A percentile compares a stretch with the other conserved stretches of the same genome.
Evolutionary conservation across 2,329 filamentous ascomycete genomes (phyloP).

Genomic region (Cordyceps cateniannulata): DNA sequence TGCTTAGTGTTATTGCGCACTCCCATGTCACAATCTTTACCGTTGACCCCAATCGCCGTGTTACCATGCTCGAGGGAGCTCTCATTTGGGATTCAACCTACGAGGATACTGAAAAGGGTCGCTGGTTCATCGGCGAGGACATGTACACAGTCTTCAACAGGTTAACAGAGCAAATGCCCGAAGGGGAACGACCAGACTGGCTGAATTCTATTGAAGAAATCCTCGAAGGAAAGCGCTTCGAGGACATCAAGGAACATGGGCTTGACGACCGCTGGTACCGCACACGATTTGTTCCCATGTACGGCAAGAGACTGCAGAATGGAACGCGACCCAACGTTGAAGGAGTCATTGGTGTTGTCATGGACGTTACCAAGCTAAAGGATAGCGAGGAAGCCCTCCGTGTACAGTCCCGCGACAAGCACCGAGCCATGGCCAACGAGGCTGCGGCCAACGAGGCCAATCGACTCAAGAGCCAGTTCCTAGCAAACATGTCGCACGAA

Average conservation of each 20-base stretch:
- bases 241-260: slow-evolving; percentile 59
- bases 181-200: slow-evolving; percentile 42
- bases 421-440: slow-evolving; percentile 65
- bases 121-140: slow-evolving; percentile 52
- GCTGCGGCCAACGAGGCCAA: slow-evolving; percentile 75
- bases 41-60: slow-evolving; percentile 52
- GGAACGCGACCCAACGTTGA: slow-evolving; percentile 47
- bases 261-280: slow-evolving; percentile 61
- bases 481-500: slow-evolving; percentile 78
- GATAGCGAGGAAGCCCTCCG: slow-evolving; percentile 56
- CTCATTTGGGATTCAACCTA: slow-evolving; percentile 47
- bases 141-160: slow-evolving; percentile 59
- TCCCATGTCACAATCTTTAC: slow-evolving; percentile 72
- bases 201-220: slow-evolving; percentile 57
- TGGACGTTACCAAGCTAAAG: slow-evolving; percentile 71
- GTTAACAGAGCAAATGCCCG: slow-evolving; percentile 35
- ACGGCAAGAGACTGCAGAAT: slow-evolving; percentile 48
- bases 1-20: slow-evolving; percentile 67
- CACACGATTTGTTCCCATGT: slow-evolving; percentile 63
- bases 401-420: slow-evolving; percentile 61
- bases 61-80: slow-evolving; percentile 66
- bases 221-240: slow-evolving; percentile 50
- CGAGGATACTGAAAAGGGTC: slow-evolving; percentile 32
- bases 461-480: slow-evolving; percentile 71
- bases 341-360: slow-evolving; percentile 71